Evolutionary conservation across 2,329 filamentous ascomycete genomes (phyloP).

Genomic region (Beauveria varroae): DNA sequence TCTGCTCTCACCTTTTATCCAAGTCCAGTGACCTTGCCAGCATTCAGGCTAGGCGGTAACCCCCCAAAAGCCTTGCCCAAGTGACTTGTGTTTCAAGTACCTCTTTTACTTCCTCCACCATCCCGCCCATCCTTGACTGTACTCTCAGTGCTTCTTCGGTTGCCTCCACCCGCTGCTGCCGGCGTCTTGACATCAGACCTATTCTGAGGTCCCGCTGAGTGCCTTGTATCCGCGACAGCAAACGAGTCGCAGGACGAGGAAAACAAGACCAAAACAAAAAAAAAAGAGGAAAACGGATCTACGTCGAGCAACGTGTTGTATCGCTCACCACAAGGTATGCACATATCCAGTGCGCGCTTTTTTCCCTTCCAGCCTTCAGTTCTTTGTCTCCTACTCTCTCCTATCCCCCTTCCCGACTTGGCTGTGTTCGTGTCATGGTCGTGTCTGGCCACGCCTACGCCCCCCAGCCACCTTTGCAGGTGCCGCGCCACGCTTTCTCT

Average conservation of each 20-base stretch:
- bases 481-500: not conserved
- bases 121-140: slow-evolving; percentile 9
- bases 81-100: slow-evolving; percentile 37
- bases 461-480: slow-evolving; percentile 3
- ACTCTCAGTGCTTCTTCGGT: not conserved
- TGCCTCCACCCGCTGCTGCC: not conserved
- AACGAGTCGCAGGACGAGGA: not conserved
- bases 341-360: not conserved
- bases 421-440: slow-evolving; percentile 7
- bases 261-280: not conserved
- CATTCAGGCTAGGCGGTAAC: slow-evolving; percentile 12
- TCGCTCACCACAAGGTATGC: not conserved
- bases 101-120: slow-evolving; percentile 17
- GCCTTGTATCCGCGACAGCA: not conserved
- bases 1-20: not conserved
- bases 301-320: not conserved
- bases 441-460: not conserved
- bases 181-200: not conserved
- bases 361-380: not conserved
- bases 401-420: not conserved
- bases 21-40: slow-evolving; percentile 8
- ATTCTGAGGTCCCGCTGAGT: not conserved
- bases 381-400: not conserved
- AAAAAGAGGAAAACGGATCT: not conserved
- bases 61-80: slow-evolving; percentile 23